These are phyloP conservation scores for Aspergillus cristatus DNA, from an alignment of 495 filamentous ascomycete species.

Conservation along the genomic window DNA sequence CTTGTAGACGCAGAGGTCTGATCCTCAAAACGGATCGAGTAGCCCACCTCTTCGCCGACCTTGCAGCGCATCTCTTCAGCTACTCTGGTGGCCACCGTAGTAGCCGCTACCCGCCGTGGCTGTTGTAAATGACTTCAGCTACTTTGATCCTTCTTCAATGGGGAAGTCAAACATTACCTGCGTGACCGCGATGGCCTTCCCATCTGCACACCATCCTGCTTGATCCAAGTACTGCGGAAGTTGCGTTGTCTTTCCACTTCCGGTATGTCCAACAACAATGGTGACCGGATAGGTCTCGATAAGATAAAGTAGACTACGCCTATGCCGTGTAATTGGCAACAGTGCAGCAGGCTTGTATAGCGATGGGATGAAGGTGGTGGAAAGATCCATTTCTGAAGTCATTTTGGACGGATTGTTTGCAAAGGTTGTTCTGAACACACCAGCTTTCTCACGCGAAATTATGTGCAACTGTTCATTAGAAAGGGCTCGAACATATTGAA, in stretches of 20 bases:
- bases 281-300: conserved; percentile 71
- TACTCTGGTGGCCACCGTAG: conserved; percentile 81
- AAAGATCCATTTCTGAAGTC: conserved; percentile 46
- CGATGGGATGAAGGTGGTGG: conserved; percentile 59
- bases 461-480: no score
- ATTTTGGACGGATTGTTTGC: conserved; percentile 12
- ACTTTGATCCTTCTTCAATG: neutral
- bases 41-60: conserved; percentile 90
- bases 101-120: conserved; percentile 89
- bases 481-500: no score
- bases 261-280: conserved; percentile 84
- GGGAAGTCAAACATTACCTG: conserved; percentile 52
- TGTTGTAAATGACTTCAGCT: conserved; percentile 29
- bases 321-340: conserved; percentile 70
- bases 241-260: conserved; percentile 84
- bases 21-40: conserved; percentile 95
- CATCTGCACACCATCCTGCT: conserved; percentile 80
- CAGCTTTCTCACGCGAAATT: no score
- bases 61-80: conserved; percentile 90
- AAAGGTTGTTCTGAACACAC: neutral
- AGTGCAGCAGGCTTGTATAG: conserved; percentile 69
- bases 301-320: conserved; percentile 62
- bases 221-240: conserved; percentile 80
- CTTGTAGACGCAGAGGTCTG: conserved; percentile 76
- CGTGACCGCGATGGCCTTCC: conserved; percentile 78